Evolutionary conservation across 192 early-diverging fungal genomes (phyloP).

Genomic region (Umbelopsis sp.): DNA sequence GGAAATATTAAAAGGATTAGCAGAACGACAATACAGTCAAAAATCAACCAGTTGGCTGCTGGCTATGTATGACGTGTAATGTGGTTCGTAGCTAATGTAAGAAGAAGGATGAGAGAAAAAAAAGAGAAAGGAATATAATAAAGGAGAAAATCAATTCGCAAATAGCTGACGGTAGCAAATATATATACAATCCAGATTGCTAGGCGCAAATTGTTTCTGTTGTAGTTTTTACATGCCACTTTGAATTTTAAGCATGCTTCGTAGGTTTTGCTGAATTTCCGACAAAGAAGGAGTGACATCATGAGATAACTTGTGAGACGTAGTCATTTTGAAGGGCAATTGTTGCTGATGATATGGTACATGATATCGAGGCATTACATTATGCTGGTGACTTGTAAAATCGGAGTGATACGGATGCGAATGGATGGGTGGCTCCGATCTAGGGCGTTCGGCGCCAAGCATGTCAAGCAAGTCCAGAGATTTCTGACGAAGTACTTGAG

Average conservation of each 20-base stretch:
- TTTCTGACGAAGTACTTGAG: conserved; percentile 14
- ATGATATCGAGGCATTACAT: conserved; percentile 5
- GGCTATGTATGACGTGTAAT: no score
- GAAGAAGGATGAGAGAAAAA: neutral
- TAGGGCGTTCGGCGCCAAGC: neutral
- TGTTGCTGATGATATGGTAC: conserved; percentile 23
- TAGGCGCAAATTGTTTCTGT: neutral
- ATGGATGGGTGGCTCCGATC: neutral
- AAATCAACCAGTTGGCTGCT: neutral
- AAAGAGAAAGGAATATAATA: neutral
- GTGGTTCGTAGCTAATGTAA: neutral
- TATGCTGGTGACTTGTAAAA: neutral
- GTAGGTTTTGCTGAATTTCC: conserved; percentile 53
- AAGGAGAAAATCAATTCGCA: neutral
- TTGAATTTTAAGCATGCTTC: conserved; percentile 54
- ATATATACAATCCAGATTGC: conserved; percentile 20
- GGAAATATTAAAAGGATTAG: neutral
- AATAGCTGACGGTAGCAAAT: neutral
- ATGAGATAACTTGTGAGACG: conserved; percentile 37
- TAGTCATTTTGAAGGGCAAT: conserved; percentile 49
- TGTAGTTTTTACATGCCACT: neutral
- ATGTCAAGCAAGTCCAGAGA: conserved; percentile 19
- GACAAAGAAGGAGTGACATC: conserved; percentile 33
- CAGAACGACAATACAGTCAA: neutral
- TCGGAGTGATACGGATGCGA: conserved; percentile 22